Evolutionary conservation across 2,329 filamentous ascomycete genomes (phyloP), one percentile per base, ranked within the genome.

Genomic region (Westerdykella ornata): DNA sequence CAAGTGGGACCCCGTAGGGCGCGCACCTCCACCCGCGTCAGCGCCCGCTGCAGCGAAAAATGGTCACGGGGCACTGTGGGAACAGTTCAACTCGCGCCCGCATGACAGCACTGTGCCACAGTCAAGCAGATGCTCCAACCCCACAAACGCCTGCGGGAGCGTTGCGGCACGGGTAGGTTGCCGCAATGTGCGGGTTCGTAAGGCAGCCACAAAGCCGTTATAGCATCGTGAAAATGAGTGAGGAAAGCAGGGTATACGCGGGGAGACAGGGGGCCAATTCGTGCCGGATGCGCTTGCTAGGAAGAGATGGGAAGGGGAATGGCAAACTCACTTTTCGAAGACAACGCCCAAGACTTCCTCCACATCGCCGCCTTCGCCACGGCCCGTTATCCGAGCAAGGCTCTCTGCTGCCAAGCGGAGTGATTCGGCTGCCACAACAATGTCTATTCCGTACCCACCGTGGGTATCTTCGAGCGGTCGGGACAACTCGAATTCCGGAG

Each of bases 291-390:
- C 22, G 22, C 22, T 35, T 20, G 26, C 39, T 37, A 20, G 12
- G 41, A 33, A 28, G 43, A 43, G 26, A 29, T 36, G 40, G 31
- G 36, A 42, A 15, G 32, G 36, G 16, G 33, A 46, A 38, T 11
- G 30, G 20, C 15, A 39, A 30, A 78, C 79, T 73, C 70, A 94
- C 86, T 94, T 97, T 66, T 97, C 90, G 69, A 98, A 98, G 3
- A 98, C 89, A 16, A 98, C 89, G 0, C 92, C 92, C 34, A 98
- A 69, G 6, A 98, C 87, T 60, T 97, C 92, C 63, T 98, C 90
- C 13, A 97, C 88, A 65, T 97, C 90, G 2, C 88, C 86, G 31
- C 77, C 78, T 54, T 88, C 86, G 1, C 88, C 89, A 41, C 80
- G 80, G 1, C 92, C 92, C 1, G 88, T 97, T 54, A 97, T 94